Evolutionary conservation across 129 eudicot genomes (phyloP).

Genomic region (Escallonia rubra): DNA sequence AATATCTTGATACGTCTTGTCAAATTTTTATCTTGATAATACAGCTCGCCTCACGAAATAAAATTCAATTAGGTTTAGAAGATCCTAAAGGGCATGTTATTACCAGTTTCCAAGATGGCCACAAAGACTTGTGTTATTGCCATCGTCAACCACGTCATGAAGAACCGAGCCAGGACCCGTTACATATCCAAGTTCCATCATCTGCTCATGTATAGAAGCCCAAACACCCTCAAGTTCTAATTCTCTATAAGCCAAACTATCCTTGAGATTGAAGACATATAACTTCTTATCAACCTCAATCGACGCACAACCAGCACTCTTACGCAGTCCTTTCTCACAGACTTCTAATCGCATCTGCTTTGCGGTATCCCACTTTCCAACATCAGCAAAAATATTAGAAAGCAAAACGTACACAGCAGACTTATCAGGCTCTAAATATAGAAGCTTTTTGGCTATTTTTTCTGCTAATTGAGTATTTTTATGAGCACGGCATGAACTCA

Average conservation of each 20-base stretch:
- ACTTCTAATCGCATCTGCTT: constrained; percentile 11
- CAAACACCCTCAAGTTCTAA: constrained; percentile 6
- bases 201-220: constrained; percentile 6
- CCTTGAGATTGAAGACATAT: constrained; percentile 8
- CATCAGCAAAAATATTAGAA: constrained; percentile 15
- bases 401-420: constrained; percentile 19
- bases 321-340: constrained; percentile 8
- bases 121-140: not conserved
- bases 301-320: constrained; percentile 18
- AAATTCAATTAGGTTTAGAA: not conserved
- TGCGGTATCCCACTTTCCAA: constrained; percentile 23
- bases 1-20: not conserved
- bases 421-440: constrained; percentile 19
- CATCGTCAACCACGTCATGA: constrained; percentile 2
- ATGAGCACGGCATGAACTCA: constrained; percentile 16
- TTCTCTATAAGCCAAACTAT: not conserved
- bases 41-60: not conserved
- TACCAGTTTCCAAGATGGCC: not conserved
- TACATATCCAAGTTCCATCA: constrained; percentile 2
- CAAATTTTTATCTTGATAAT: not conserved
- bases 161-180: not conserved
- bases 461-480: constrained; percentile 15
- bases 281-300: constrained; percentile 16
- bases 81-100: not conserved
- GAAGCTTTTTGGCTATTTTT: constrained; percentile 15